Percentiles rank a stretch among this genome's conserved stretches.
Conservation (phyloP, 2,329 filamentous ascomycete genomes). For the Apiospora aurea region DNA sequence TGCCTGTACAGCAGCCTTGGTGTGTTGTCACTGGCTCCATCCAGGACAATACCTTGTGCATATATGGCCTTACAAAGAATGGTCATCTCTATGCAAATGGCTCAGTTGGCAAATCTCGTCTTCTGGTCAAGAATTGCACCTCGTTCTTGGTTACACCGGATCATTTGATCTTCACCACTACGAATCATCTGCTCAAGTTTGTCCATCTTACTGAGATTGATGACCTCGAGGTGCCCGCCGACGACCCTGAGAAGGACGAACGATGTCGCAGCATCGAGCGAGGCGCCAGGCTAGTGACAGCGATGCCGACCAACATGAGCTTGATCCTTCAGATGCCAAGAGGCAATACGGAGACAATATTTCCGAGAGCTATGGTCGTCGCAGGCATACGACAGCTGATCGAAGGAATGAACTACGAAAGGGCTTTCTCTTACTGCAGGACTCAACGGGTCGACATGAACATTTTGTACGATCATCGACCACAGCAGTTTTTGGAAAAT, state of each 20-base stretch:
- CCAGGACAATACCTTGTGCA: slow-evolving; percentile 50
- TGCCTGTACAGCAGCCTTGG: slow-evolving; percentile 60
- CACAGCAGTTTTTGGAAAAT: slow-evolving; percentile 80
- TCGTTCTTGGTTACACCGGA: slow-evolving; percentile 84
- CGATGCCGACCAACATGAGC: slow-evolving; percentile 86
- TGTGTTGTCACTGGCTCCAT: slow-evolving; percentile 54
- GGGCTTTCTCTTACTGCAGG: slow-evolving; percentile 86
- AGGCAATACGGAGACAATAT: slow-evolving; percentile 95
- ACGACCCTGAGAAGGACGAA: slow-evolving; percentile 92
- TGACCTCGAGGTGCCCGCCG: slow-evolving; percentile 80
- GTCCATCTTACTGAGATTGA: slow-evolving; percentile 77
- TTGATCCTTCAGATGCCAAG: slow-evolving; percentile 93
- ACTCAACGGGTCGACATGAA: slow-evolving; percentile 98
- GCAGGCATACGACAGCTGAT: slow-evolving; percentile 87
- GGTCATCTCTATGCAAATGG: slow-evolving; percentile 83
- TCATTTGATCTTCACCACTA: slow-evolving; percentile 92
- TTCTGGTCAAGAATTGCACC: slow-evolving; percentile 86
- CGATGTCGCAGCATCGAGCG: slow-evolving; percentile 91
- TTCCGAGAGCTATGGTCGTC: slow-evolving; percentile 88
- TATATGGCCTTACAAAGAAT: slow-evolving; percentile 73
- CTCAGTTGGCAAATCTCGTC: slow-evolving; percentile 43
- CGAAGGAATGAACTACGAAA: slow-evolving; percentile 79
- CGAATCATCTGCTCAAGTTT: slow-evolving; percentile 92
- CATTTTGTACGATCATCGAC: slow-evolving; percentile 92
- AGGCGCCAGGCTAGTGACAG: slow-evolving; percentile 84